A percentile compares a stretch with the other conserved stretches of the same genome.
Evolutionary conservation across 371 early-diverging fungal genomes (phyloP).

Genomic region (Syncephalastrum racemosum): DNA sequence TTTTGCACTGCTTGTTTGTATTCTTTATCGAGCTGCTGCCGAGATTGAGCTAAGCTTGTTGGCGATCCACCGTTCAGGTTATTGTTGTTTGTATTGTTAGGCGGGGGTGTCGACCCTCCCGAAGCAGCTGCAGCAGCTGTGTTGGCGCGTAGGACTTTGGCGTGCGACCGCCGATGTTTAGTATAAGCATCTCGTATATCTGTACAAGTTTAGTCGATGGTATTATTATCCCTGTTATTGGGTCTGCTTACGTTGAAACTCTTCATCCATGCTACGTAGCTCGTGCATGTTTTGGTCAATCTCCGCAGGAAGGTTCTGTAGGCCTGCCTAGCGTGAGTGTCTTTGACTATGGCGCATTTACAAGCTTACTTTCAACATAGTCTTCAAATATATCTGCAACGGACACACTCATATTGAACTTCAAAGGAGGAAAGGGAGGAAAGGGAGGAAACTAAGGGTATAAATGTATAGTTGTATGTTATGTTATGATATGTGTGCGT

Average conservation of each 20-base stretch:
- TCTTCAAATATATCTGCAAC: slow-evolving; percentile 53
- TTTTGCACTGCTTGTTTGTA: slow-evolving; percentile 44
- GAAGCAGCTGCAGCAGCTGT: background rate
- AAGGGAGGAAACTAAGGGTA: too few species aligned
- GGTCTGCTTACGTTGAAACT: slow-evolving; percentile 45
- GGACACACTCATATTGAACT: slow-evolving; percentile 38
- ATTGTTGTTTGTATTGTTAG: slow-evolving; percentile 2
- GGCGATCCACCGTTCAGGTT: slow-evolving; percentile 10
- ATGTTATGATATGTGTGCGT: too few species aligned
- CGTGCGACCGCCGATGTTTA: slow-evolving; percentile 28
- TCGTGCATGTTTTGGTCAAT: slow-evolving; percentile 58
- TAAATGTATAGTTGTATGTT: too few species aligned
- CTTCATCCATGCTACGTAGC: slow-evolving; percentile 54
- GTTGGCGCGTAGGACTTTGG: slow-evolving; percentile 19
- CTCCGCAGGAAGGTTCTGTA: slow-evolving; percentile 50
- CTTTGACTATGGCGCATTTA: background rate
- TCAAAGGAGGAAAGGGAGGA: too few species aligned
- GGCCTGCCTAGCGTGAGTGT: slow-evolving; percentile 12
- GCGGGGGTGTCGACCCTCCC: background rate
- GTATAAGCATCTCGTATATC: slow-evolving; percentile 27
- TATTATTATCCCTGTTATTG: background rate
- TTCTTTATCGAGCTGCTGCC: slow-evolving; percentile 43
- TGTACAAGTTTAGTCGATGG: slow-evolving; percentile 1
- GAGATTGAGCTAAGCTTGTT: slow-evolving; percentile 23
- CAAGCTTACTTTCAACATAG: slow-evolving; percentile 49